These are phyloP conservation scores for Ogataea glucozyma DNA, from an alignment of 805 yeast species.

Conservation along the genomic window DNA sequence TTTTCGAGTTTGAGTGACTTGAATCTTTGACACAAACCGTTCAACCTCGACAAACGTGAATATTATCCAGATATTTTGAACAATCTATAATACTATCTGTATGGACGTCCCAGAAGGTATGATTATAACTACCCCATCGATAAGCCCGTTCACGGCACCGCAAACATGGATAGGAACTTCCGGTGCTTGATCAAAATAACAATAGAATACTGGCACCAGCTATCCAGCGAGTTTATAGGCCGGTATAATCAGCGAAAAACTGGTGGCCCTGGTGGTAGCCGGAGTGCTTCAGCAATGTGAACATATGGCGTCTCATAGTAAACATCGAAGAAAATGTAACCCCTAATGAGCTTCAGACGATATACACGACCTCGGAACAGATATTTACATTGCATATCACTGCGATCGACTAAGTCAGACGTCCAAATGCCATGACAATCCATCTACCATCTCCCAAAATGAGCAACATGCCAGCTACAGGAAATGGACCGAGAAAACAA, in stretches of 20 bases:
- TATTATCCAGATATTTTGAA: background rate
- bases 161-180: constrained; percentile 55
- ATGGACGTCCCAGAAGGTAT: constrained; percentile 46
- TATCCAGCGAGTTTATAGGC: constrained; percentile 48
- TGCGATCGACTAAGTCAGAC: constrained; percentile 50
- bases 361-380: constrained; percentile 48
- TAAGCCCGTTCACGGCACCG: constrained; percentile 48
- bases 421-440: constrained; percentile 49
- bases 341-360: constrained; percentile 42
- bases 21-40: no score
- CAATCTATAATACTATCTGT: background rate
- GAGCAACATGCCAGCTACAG: constrained; percentile 39
- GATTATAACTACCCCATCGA: constrained; percentile 42
- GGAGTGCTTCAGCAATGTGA: constrained; percentile 59
- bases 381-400: constrained; percentile 59
- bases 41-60: no score
- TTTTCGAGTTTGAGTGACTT: no score
- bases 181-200: constrained; percentile 45
- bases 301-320: constrained; percentile 58
- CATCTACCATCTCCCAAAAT: constrained; percentile 44
- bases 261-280: constrained; percentile 51
- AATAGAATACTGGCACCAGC: constrained; percentile 52
- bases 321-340: constrained; percentile 43
- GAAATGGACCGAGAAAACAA: constrained; percentile 47
- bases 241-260: constrained; percentile 52